A percentile compares a stretch with the other conserved stretches of the same genome.
phyloP scores from a whole-genome alignment of 1,284 basidiomycete genomes.

The Schizopora paradoxa region DNA sequence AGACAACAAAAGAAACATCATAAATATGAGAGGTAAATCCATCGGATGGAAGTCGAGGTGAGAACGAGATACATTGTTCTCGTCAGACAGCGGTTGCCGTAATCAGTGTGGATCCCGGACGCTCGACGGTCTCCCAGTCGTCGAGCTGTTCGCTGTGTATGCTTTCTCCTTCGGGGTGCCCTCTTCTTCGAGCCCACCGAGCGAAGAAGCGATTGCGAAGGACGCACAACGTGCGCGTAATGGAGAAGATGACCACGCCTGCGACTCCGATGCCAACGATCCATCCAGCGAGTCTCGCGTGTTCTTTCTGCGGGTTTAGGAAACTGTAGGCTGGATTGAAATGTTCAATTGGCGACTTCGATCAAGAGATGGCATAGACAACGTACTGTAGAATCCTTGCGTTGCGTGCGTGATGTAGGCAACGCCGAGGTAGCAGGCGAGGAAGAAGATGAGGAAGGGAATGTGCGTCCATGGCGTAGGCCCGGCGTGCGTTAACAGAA shows the following conservation, averaged over 20 bases:
- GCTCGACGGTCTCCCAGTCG: slow-evolving; percentile 15
- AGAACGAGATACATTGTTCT: too few species aligned
- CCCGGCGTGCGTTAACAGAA: slow-evolving; percentile 46
- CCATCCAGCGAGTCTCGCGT: slow-evolving; percentile 39
- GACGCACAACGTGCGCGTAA: slow-evolving; percentile 24
- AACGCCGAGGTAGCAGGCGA: slow-evolving; percentile 56
- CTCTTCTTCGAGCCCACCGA: slow-evolving; percentile 1
- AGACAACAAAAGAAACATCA: too few species aligned
- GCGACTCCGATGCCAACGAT: slow-evolving; percentile 49
- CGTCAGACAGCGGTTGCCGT: too few species aligned
- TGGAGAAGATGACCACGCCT: slow-evolving; percentile 40
- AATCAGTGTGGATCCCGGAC: too few species aligned
- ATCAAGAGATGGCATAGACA: background rate
- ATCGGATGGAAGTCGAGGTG: too few species aligned
- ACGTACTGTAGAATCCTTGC: slow-evolving; percentile 60
- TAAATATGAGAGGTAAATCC: too few species aligned
- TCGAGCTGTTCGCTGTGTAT: slow-evolving; percentile 3
- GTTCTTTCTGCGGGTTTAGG: slow-evolving; percentile 35
- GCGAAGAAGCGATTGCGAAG: slow-evolving; percentile 2
- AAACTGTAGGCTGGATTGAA: slow-evolving; percentile 38
- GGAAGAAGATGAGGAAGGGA: slow-evolving; percentile 40
- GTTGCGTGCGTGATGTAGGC: slow-evolving; percentile 58
- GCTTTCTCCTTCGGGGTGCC: background rate
- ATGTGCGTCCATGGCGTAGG: slow-evolving; percentile 52
- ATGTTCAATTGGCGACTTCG: background rate